Evolutionary conservation across 75 land plant genomes (phyloP).

Genomic region (Isoetes taiwanensis): DNA sequence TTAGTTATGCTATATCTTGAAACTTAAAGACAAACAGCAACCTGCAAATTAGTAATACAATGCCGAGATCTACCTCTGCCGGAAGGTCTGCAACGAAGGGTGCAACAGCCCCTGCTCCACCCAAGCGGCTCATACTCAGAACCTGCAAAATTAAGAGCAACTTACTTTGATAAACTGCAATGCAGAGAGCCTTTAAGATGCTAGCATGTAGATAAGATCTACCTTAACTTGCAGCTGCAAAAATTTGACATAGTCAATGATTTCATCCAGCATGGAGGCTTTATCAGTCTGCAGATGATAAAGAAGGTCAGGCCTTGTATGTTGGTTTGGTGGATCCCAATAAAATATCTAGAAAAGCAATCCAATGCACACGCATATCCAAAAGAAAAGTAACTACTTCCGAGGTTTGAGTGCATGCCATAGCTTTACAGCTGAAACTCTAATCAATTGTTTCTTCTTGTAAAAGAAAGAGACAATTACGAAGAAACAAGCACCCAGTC

Average conservation of each 20-base stretch:
- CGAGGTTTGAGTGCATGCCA: too few species aligned
- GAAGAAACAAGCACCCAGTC: not conserved
- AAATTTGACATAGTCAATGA: slow-evolving; percentile 81
- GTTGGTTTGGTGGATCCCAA: too few species aligned
- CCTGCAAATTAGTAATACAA: slow-evolving; percentile 2
- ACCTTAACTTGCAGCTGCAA: slow-evolving; percentile 91
- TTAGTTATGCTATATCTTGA: slow-evolving; percentile 4
- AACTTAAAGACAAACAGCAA: not conserved
- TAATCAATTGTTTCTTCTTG: too few species aligned
- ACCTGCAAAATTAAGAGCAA: slow-evolving; percentile 34
- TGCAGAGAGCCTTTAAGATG: not conserved
- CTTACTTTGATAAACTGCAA: not conserved
- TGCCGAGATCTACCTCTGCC: slow-evolving; percentile 44
- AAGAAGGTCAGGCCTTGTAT: too few species aligned
- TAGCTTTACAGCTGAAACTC: too few species aligned
- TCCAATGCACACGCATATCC: not conserved
- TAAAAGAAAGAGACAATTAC: slow-evolving; percentile 4
- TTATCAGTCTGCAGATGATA: slow-evolving; percentile 56
- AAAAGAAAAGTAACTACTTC: not conserved
- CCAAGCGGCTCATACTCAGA: slow-evolving; percentile 95
- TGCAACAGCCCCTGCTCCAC: slow-evolving; percentile 80
- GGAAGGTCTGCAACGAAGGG: slow-evolving; percentile 58
- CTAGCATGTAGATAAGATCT: not conserved
- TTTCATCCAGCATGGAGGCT: slow-evolving; percentile 90
- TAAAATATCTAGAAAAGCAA: too few species aligned